Evolutionary conservation across 148 eudicot species (phyloP).

Genomic region (Rhododendron griersonianum): DNA sequence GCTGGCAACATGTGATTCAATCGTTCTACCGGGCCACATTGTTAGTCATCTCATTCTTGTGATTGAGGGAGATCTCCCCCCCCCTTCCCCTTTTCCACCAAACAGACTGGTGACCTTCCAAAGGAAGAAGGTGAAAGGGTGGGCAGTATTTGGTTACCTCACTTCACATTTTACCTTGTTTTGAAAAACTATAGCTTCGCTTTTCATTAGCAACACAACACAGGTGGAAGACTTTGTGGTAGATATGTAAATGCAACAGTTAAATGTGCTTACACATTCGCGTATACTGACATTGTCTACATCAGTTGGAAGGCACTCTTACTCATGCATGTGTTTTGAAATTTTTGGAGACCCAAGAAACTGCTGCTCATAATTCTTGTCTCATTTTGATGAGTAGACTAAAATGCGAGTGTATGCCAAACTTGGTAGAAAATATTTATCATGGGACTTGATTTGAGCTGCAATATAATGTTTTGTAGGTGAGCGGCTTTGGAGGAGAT

Average conservation of each 20-base stretch:
- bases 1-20: neutral
- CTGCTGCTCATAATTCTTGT: neutral
- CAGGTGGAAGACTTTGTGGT: neutral
- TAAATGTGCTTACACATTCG: neutral
- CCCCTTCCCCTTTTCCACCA: neutral
- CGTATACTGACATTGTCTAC: neutral
- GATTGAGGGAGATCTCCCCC: neutral
- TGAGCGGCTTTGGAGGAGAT: conserved; percentile 77
- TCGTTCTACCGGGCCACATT: neutral
- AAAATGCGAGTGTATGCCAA: neutral
- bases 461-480: conserved; percentile 30
- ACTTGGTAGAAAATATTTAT: neutral
- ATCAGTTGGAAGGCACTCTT: neutral
- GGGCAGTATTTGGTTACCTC: neutral
- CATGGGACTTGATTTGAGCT: neutral
- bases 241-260: neutral
- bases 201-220: neutral
- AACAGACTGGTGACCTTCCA: neutral
- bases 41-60: neutral
- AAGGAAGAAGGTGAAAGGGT: no score
- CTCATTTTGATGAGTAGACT: neutral
- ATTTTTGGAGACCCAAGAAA: neutral
- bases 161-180: neutral
- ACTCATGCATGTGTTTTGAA: neutral
- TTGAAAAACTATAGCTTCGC: neutral